Percentiles rank a stretch among this genome's conserved stretches.
Conservation (phyloP, 2,329 filamentous ascomycete species). For the Colletotrichum australisinense region DNA sequence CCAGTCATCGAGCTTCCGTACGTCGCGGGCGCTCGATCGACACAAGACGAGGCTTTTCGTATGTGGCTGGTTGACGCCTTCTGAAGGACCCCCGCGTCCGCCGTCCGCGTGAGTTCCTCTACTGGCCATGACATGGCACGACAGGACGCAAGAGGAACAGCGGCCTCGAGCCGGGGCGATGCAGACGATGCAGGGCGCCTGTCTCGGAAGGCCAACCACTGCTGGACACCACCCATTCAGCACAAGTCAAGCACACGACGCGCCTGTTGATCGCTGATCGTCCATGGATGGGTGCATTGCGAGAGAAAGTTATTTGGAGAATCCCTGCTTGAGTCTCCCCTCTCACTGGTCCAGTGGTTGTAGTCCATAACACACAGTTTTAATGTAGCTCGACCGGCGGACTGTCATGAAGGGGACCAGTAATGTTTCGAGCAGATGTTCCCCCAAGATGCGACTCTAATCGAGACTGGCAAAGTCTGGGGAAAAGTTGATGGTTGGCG, state of each 20-base stretch:
- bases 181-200: constrained; percentile 11
- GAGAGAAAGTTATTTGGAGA: constrained; percentile 13
- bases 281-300: background rate
- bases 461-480: background rate
- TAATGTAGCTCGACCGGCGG: background rate
- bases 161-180: background rate
- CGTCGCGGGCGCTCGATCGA: background rate
- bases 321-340: constrained; percentile 9
- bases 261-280: constrained; percentile 9
- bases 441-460: background rate
- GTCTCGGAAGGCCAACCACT: background rate
- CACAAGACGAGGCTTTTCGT: background rate
- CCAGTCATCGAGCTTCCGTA: background rate
- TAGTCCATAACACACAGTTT: background rate
- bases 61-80: background rate
- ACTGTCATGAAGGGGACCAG: background rate
- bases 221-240: background rate
- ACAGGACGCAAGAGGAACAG: constrained; percentile 5
- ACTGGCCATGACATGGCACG: background rate
- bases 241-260: background rate
- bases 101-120: constrained; percentile 8
- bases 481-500: background rate
- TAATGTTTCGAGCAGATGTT: background rate
- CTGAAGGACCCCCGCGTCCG: background rate
- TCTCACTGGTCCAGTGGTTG: background rate